These are phyloP conservation scores for Lathyrus oleraceus DNA, from an alignment of 306 rosid genomes.

Conservation along the genomic window DNA sequence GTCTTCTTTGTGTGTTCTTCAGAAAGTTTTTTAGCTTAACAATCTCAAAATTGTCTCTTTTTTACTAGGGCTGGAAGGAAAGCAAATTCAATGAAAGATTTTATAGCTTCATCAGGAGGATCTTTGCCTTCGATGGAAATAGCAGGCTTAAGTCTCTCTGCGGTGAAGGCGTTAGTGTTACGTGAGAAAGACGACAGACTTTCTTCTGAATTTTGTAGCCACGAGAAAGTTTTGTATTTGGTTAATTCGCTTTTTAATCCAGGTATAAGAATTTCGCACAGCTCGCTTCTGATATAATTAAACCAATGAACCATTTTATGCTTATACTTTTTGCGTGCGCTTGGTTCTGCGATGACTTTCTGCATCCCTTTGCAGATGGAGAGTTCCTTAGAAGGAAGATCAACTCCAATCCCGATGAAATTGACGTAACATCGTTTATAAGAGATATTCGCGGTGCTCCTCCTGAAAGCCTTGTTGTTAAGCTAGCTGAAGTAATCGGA, in stretches of 20 bases:
- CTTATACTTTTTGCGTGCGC: neutral
- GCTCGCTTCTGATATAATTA: conserved; percentile 23
- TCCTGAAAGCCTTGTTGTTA: conserved; percentile 79
- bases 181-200: conserved; percentile 79
- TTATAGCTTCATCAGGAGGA: conserved; percentile 57
- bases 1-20: conserved; percentile 27
- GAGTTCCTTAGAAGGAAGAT: conserved; percentile 64
- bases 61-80: conserved; percentile 81
- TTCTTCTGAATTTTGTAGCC: conserved; percentile 51
- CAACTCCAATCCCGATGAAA: conserved; percentile 49
- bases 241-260: conserved; percentile 67
- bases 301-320: conserved; percentile 10
- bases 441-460: conserved; percentile 96
- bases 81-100: conserved; percentile 75
- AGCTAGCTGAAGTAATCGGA: conserved; percentile 89
- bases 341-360: conserved; percentile 53
- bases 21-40: conserved; percentile 16
- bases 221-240: conserved; percentile 64
- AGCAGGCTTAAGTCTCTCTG: conserved; percentile 70
- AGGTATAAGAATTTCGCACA: conserved; percentile 61
- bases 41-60: conserved; percentile 36
- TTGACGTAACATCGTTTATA: conserved; percentile 48
- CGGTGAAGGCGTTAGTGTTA: conserved; percentile 78
- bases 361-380: conserved; percentile 70
- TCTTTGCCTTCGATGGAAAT: conserved; percentile 76